Percentiles rank a stretch among this genome's conserved stretches.
Conservation (phyloP, 176 grass and related monocot species). For the Areca catechu region DNA sequence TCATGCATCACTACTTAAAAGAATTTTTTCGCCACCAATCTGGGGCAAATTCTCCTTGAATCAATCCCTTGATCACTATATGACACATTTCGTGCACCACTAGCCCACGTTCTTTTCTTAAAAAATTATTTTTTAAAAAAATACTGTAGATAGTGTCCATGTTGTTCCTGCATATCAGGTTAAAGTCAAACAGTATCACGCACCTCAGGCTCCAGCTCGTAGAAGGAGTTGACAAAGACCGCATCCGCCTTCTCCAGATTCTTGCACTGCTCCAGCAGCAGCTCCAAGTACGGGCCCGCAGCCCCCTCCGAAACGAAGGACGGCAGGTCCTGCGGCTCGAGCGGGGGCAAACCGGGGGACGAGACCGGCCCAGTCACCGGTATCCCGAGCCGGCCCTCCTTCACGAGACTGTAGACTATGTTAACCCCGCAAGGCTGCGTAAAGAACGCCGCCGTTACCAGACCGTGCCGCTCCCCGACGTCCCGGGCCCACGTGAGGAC, state of each 20-base stretch:
- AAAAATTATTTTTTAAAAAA: no score
- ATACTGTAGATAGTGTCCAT: no score
- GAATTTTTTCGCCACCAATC: no score
- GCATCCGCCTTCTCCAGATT: conserved; percentile 36
- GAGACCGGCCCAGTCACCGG: conserved; percentile 16
- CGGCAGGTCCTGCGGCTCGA: conserved; percentile 28
- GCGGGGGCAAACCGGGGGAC: conserved; percentile 28
- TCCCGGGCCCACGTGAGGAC: conserved; percentile 10
- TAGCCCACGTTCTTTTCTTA: no score
- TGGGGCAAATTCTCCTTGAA: no score
- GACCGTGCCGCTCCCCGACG: conserved; percentile 4
- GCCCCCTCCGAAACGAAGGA: conserved; percentile 28
- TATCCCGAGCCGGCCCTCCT: conserved; percentile 13
- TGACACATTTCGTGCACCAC: no score
- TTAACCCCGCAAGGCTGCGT: conserved; percentile 64
- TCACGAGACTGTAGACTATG: conserved; percentile 33
- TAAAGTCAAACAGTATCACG: no score
- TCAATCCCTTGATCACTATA: no score
- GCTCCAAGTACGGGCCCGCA: conserved; percentile 25
- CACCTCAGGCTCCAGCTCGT: conserved; percentile 63
- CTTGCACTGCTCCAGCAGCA: conserved; percentile 47
- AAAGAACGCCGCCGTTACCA: conserved; percentile 38
- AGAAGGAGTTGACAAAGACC: conserved; percentile 66
- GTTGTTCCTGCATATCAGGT: no score
- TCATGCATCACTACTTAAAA: no score